Evolutionary conservation across 768 basidiomycete genomes (phyloP), one percentile per base, ranked within the genome.

Genomic region (Leccinum rimulosum): DNA sequence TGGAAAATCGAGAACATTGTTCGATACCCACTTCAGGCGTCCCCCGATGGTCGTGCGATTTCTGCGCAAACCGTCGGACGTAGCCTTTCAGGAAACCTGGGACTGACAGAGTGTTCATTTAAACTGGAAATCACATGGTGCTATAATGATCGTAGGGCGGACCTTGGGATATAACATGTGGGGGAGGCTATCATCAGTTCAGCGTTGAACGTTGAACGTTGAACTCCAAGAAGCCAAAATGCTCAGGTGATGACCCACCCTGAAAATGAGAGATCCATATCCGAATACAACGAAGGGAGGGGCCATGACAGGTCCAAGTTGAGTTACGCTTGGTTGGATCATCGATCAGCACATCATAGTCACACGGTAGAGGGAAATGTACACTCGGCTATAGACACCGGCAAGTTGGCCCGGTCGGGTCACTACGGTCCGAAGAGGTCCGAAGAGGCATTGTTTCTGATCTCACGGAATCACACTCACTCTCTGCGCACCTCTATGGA

Each of bases 251-350:
- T 19, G 27, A 52, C 53, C 3, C 19, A 52, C 93, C 82, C 93
- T 95, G 82, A 90, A 96, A 58, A 96, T 95, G 43, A 97, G 80
- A 6, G 92, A 94, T 11, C 94, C 94, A 65, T 97, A 97, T 31
- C 93, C 93, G 65, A 96, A 97, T 12, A 96, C 89, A 54, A 91
- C 79, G 69, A 87, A 94, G 22, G 76, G 73, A 60, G 61, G 45
- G 52, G n/a, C 12, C 69, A 68, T 69, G n/a, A 15, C 52, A 33
- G 17, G 4, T 27, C 25, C 6, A 7, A 30, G 30, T 27, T 35
- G 45, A 47, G 45, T 48, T 25, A 40, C 40, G n/a, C 40, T 40
- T 40, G 40, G 3, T n/a, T 40, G 17, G 38, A 40, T n/a, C 3
- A 40, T 40, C 40, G 40, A 40, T 40, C 40, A n/a, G 38, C 38